Percentiles rank a stretch among this genome's conserved stretches.
Conservation (phyloP, 176 grass and related monocot species). For the Oryza rufipogon region DNA sequence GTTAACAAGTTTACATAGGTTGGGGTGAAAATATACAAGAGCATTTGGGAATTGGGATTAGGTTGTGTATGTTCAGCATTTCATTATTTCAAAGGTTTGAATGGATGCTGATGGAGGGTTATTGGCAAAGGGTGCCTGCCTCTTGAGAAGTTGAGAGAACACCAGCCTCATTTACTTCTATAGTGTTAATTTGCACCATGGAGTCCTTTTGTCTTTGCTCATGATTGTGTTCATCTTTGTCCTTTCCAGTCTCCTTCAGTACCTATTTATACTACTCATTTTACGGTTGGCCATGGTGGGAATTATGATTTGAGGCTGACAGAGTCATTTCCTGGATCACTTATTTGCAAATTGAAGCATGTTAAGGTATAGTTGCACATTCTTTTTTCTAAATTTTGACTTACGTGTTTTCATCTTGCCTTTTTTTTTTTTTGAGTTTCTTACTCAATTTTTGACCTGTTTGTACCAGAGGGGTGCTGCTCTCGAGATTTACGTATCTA, state of each 20-base stretch:
- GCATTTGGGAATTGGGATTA: background rate
- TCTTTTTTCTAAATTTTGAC: constrained; percentile 14
- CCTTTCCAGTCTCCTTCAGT: constrained; percentile 74
- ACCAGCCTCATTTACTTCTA: constrained; percentile 9
- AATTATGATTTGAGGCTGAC: constrained; percentile 78
- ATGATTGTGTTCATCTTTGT: constrained; percentile 36
- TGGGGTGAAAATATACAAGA: background rate
- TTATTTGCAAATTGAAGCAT: constrained; percentile 80
- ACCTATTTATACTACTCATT: constrained; percentile 64
- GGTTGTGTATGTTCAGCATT: constrained; percentile 8
- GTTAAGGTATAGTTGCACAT: constrained; percentile 61
- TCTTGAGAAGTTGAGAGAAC: background rate
- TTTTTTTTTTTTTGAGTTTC: constrained; percentile 14
- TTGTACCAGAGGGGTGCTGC: constrained; percentile 45
- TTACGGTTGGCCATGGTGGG: constrained; percentile 83
- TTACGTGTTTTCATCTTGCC: constrained; percentile 22
- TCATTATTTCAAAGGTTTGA: background rate
- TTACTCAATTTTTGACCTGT: constrained; percentile 24
- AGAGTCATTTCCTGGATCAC: constrained; percentile 58
- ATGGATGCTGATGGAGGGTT: constrained; percentile 5
- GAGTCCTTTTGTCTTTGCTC: constrained; percentile 26
- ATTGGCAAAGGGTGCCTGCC: background rate
- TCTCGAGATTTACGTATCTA: constrained; percentile 75
- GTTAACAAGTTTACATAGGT: constrained; percentile 21
- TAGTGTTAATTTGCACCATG: constrained; percentile 1